Evolutionary conservation across 768 basidiomycete species (phyloP), one percentile per base, ranked within the genome.

Genomic region (button mushroom (Agaricus bisporus)): DNA sequence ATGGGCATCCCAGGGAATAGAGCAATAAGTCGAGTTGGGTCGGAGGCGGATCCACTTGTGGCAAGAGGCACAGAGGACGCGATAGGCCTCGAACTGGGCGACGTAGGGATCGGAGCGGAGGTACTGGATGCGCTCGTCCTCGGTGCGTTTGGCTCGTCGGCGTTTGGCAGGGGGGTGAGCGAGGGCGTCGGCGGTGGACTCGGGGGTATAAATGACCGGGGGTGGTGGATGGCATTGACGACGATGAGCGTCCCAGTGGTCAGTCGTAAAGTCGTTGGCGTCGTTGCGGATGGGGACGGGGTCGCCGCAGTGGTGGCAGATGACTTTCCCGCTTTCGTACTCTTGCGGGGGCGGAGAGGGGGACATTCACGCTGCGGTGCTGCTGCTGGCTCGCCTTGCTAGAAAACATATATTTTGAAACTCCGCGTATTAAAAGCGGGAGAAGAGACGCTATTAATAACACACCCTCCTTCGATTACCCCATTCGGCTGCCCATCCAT

Each of bases 1-100:
- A 62, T 91, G 88, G 3, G 88, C 88, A 63, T 90, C 87, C 88
- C 88, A 91, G 0, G 88, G 88, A 50, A 91, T 90, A n/a, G 83
- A 86, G 62, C 88, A 91, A 61, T 89, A 91, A 0, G 88, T 90
- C 50, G 88, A 90, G 65, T 91, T 91, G 41, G 88, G 87, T 7
- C 88, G 77, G n/a, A 91, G 73, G 14, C 89, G 77, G 58, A 91
- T 89, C 88, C 88, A 91, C 64, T 88, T 90, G 66, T 89, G 83
- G 69, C 88, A 91, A 4, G 78, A 81, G 43, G 82, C 85, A 66
- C 88, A 90, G 9, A 89, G 74, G 32, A 90, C 86, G 9, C 87
- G 78, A 63, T 89, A 89, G 0, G 88, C 80, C 67, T 90, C 87
- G 63, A 88, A 88, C 59, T 85, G 76, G n/a, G 82, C 85, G 39